Percentiles rank a stretch among this genome's conserved stretches.
Conservation (phyloP, 495 filamentous ascomycete species). For the Rostrohypoxylon terebratum region DNA sequence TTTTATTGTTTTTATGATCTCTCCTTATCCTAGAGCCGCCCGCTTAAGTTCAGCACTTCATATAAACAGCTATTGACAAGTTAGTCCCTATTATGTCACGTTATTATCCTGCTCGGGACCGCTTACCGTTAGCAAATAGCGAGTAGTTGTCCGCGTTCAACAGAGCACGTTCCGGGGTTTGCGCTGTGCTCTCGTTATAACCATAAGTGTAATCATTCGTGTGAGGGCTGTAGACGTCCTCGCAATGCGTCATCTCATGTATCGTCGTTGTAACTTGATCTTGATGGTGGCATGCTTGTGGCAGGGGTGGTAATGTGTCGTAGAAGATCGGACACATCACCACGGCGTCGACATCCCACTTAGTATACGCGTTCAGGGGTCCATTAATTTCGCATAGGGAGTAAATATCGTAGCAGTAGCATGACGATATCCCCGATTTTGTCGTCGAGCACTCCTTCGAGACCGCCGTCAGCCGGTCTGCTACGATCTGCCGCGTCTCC, state of each 20-base stretch:
- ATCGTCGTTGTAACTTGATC: constrained; percentile 68
- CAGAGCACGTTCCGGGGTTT: constrained; percentile 59
- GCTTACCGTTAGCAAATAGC: constrained; percentile 65
- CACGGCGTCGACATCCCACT: constrained; percentile 27
- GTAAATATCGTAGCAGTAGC: constrained; percentile 34
- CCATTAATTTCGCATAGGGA: constrained; percentile 27
- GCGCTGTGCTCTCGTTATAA: constrained; percentile 59
- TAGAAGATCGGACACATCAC: constrained; percentile 41
- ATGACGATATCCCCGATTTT: constrained; percentile 18
- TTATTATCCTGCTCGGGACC: not conserved
- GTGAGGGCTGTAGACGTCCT: constrained; percentile 55
- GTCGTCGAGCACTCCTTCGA: constrained; percentile 37
- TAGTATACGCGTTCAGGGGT: constrained; percentile 35
- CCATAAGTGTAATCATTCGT: constrained; percentile 68
- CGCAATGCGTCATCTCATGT: constrained; percentile 70
- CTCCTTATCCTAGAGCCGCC: not conserved
- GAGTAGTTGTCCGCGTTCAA: constrained; percentile 71
- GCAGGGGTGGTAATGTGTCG: constrained; percentile 57
- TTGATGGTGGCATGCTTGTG: constrained; percentile 65
- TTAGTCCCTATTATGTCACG: constrained; percentile 5
- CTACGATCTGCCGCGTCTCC: constrained; percentile 26
- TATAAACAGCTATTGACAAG: constrained; percentile 24
- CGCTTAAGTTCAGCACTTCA: constrained; percentile 30
- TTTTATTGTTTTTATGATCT: not conserved
- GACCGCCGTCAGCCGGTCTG: constrained; percentile 22